Evolutionary conservation across 176 grass and related monocot species (phyloP).

Genomic region (Carex littledalei): DNA sequence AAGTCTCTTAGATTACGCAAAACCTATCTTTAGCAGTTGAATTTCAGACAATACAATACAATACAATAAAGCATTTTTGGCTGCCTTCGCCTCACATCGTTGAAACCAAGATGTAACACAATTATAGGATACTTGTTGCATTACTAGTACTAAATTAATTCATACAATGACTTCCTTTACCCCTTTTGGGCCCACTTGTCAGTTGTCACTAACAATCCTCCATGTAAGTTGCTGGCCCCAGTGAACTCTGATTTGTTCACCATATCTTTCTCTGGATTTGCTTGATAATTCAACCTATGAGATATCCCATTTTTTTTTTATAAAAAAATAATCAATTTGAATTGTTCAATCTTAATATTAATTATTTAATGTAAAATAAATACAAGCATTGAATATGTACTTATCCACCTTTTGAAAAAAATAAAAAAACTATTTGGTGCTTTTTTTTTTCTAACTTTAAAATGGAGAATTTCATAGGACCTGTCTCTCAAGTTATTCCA

Average conservation of each 20-base stretch:
- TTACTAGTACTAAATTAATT: background rate
- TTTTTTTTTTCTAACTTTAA: background rate
- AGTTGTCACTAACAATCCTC: background rate
- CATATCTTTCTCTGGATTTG: background rate
- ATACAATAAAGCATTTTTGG: background rate
- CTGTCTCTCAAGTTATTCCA: constrained; percentile 9
- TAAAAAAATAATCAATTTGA: background rate
- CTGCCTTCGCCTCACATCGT: background rate
- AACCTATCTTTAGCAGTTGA: constrained; percentile 18
- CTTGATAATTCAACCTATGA: background rate
- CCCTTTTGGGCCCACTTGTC: background rate
- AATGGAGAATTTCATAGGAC: background rate
- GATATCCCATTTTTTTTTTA: background rate
- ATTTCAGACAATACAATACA: background rate
- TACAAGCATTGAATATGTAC: background rate
- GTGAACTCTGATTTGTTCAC: background rate
- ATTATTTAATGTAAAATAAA: background rate
- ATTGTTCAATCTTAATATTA: background rate
- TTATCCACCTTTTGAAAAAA: too few species aligned
- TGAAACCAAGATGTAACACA: background rate
- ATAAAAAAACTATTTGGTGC: too few species aligned
- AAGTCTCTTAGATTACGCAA: background rate
- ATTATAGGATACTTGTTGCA: background rate
- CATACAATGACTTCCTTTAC: background rate
- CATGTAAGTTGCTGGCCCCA: background rate